These are phyloP conservation scores for Ophiostoma ips DNA, from an alignment of 2,329 filamentous ascomycete species.

Conservation along the genomic window DNA sequence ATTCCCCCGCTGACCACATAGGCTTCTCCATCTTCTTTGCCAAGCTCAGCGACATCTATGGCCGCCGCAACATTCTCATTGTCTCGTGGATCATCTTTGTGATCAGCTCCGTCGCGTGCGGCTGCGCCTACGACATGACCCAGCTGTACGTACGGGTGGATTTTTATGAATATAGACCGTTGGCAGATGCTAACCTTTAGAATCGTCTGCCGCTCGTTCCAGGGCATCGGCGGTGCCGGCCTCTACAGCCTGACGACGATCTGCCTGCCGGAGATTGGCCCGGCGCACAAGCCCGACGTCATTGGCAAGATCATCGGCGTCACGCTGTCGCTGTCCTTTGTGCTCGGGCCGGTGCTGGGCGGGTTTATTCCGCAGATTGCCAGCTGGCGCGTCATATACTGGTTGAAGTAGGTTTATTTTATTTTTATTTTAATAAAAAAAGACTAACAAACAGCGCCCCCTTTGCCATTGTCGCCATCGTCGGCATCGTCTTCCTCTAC, in stretches of 20 bases:
- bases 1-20: no score
- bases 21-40: constrained; percentile 16
- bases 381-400: constrained; percentile 47
- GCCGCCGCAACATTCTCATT: constrained; percentile 24
- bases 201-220: constrained; percentile 43
- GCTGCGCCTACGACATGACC: constrained; percentile 21
- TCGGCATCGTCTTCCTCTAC: constrained; percentile 28
- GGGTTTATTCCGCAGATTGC: constrained; percentile 39
- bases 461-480: constrained; percentile 23
- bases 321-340: constrained; percentile 42
- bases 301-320: constrained; percentile 41
- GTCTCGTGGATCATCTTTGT: constrained; percentile 25
- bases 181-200: constrained; percentile 21
- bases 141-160: constrained; percentile 17
- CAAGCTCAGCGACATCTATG: constrained; percentile 28
- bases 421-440: neutral
- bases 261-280: constrained; percentile 41
- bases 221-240: constrained; percentile 47
- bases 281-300: constrained; percentile 35
- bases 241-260: constrained; percentile 47
- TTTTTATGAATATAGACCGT: no score
- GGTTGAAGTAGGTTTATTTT: constrained; percentile 38
- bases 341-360: constrained; percentile 44
- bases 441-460: constrained; percentile 4
- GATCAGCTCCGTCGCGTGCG: constrained; percentile 27